Base-by-base conservation (phyloP, 2,329 filamentous ascomycete genomes). In the Pyricularia sp. region DNA sequence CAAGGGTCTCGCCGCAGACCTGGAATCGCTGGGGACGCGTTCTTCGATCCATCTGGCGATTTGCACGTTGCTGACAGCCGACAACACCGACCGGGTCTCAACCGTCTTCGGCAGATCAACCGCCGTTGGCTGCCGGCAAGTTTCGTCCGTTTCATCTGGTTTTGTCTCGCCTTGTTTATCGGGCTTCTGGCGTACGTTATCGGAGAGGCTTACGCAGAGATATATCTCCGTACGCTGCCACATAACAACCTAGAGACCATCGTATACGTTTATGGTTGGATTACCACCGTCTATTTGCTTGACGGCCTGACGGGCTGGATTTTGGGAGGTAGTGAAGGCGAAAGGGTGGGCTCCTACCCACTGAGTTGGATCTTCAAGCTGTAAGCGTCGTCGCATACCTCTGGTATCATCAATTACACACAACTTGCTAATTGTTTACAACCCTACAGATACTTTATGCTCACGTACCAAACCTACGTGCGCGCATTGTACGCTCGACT, bases 381-480 rank as follows among this genome's bases (percentile, higher is more conserved):
- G 82, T 87, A 72, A 75, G 82, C 75, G 26, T 12, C 22, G 13
- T 13, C 30, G 33, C 4, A 35, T 24, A 24, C 9, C 28, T 12
- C 28, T 53, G 40, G 64, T 53, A 65, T 68, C 35, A 5, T 24
- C 2, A 9, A 22, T 71, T 44, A 68, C 5, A n/a, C 3, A 19
- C 8, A n/a, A n/a, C 40, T n/a, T 10, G 7, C 40, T 49, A 49
- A 49, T 49, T 49, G 19, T 4, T 49, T 9, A n/a, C 40, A 5
- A 49, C 5, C 19, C 7, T 49, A 40, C 68, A 84, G 82, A 62
- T 88, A 87, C 73, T 88, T 87, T 72, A 84, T 84, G 78, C 75
- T 88, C 63, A 89, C 86, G 6, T 89, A 89, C 73, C 86, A 89
- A 74, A 88, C 86, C 4, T 89, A 88, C 74, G 86, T 89, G 13